Evolutionary conservation across 495 filamentous ascomycete species (phyloP), one percentile per base, ranked within the genome.

Genomic region (Daldinia concentrica): DNA sequence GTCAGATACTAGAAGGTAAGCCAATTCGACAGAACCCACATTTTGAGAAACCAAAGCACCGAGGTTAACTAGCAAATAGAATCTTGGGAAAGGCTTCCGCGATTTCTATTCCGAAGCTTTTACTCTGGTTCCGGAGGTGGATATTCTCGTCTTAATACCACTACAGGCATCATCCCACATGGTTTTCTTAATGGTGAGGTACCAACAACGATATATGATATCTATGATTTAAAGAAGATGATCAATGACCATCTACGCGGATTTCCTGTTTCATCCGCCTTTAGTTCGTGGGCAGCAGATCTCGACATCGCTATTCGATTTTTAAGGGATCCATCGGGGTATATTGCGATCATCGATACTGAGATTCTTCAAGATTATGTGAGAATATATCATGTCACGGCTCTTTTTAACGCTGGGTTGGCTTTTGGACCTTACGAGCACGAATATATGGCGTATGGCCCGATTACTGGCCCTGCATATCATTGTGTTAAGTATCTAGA

Each of bases 201-300:
- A n/a, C 66, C 66, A 7, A 64, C 52, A 15, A 24, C 39, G 5
- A 69, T 69, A 58, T 0, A 43, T n/a, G 24, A 69, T 36, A 69
- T 69, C 7, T 32, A 41, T 19, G 27, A 36, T 50, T 9, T 64
- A 14, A 50, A 12, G 4, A 1, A 1, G 0, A 52, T 64, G 41
- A 45, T 69, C 11, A 6, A 32, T n/a, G 34, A 14, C 36, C 66
- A 69, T 64, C 19, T 69, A 8, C 11, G 0, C 0, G 59, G 43
- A 34, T 0, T 0, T 1, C 6, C 14, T 27, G 29, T 51, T 6
- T 7, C n/a, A 6, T 52, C 59, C 12, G 29, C 2, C 11, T 69
- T 69, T 19, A 69, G 66, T 22, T 69, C 66, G 6, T 69, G 66
- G 66, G 59, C 60, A 7, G 66, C 66, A 29, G 41, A 64, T 45